These are phyloP conservation scores for Hymenoscyphus occultus DNA, from an alignment of 2,329 filamentous ascomycete genomes.

Conservation along the genomic window DNA sequence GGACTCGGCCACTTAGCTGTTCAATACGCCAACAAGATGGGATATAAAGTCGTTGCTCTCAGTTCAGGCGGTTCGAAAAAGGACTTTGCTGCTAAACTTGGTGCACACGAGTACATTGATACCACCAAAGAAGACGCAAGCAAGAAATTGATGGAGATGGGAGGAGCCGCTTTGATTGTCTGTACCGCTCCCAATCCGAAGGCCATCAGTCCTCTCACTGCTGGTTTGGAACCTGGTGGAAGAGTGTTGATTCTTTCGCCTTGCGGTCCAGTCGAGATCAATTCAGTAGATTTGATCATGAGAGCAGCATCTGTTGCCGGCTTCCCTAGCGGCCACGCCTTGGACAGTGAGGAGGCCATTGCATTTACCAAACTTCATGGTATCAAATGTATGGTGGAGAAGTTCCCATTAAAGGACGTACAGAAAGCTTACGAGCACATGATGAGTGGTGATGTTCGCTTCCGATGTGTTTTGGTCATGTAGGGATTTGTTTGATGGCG, in stretches of 20 bases:
- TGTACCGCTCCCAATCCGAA: slow-evolving; percentile 60
- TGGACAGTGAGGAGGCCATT: slow-evolving; percentile 64
- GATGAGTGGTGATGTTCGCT: slow-evolving; percentile 30
- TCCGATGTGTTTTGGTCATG: slow-evolving; percentile 27
- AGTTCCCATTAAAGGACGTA: slow-evolving; percentile 53
- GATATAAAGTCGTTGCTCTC: slow-evolving; percentile 68
- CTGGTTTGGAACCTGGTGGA: slow-evolving; percentile 52
- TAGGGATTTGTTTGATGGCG: background rate
- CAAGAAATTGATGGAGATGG: slow-evolving; percentile 52
- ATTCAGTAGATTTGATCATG: slow-evolving; percentile 42
- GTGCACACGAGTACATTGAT: slow-evolving; percentile 60
- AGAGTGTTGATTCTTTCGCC: slow-evolving; percentile 60
- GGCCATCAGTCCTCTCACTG: slow-evolving; percentile 51
- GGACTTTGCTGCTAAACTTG: slow-evolving; percentile 61
- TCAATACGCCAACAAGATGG: slow-evolving; percentile 74
- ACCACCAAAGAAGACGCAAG: slow-evolving; percentile 49
- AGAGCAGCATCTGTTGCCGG: slow-evolving; percentile 61
- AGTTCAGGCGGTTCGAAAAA: slow-evolving; percentile 65
- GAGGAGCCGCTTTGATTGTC: slow-evolving; percentile 60
- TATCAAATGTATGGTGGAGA: slow-evolving; percentile 64
- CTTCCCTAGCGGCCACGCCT: slow-evolving; percentile 60
- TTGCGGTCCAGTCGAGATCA: slow-evolving; percentile 45
- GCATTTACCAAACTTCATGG: slow-evolving; percentile 59
- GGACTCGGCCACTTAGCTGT: slow-evolving; percentile 76
- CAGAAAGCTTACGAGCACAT: slow-evolving; percentile 35